Evolutionary conservation across 257 asterid species (phyloP).

Genomic region (Echium plantagineum): DNA sequence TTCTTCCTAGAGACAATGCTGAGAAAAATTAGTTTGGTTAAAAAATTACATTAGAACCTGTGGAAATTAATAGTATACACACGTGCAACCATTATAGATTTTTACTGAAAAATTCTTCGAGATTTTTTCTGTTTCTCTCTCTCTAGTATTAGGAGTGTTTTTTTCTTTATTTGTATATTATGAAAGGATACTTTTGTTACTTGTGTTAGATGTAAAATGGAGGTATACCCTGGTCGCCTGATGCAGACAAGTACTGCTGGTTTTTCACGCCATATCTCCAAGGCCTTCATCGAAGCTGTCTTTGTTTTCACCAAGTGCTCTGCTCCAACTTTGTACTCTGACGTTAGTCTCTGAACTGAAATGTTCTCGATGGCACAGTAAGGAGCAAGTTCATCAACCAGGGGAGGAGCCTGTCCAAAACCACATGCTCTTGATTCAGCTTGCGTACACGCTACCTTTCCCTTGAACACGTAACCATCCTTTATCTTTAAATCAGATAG

Average conservation of each 20-base stretch:
- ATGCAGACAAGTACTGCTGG: conserved; percentile 74
- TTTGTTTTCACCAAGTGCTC: conserved; percentile 44
- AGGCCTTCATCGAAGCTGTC: conserved; percentile 71
- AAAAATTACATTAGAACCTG: neutral
- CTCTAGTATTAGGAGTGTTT: neutral
- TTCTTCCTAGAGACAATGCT: neutral
- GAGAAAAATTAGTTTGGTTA: neutral
- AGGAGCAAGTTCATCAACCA: conserved; percentile 54
- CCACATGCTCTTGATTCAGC: conserved; percentile 71
- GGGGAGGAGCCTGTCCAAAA: conserved; percentile 49
- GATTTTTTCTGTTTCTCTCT: neutral
- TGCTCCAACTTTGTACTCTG: conserved; percentile 61
- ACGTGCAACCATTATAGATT: neutral
- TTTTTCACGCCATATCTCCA: conserved; percentile 66
- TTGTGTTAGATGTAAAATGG: neutral
- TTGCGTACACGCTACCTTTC: conserved; percentile 64
- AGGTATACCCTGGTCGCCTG: conserved; percentile 70
- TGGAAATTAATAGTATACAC: neutral
- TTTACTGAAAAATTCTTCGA: too few species aligned
- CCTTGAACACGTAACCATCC: conserved; percentile 63
- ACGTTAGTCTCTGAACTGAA: conserved; percentile 58
- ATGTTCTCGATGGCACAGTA: conserved; percentile 49
- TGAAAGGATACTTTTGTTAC: neutral
- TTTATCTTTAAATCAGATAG: conserved; percentile 50
- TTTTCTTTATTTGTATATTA: too few species aligned